Evolutionary conservation across 768 basidiomycete species (phyloP), one percentile per base, ranked within the genome.

Genomic region (Suillus subluteus): DNA sequence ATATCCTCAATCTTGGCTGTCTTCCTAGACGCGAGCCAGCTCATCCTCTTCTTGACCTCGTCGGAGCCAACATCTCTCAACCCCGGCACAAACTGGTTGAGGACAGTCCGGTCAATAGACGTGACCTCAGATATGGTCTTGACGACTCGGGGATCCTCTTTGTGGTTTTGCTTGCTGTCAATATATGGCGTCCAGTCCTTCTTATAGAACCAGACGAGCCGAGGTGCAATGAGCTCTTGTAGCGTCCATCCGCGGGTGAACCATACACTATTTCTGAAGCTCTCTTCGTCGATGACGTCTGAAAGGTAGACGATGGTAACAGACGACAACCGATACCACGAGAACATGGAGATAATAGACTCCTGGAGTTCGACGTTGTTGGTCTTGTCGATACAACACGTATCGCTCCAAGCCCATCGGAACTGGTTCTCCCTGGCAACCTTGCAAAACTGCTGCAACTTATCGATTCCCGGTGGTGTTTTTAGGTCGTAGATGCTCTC

Each of bases 1-100:
- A 56, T 73, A 62, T 78, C 77, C 52, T 77, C 77, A 11, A 61
- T 35, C 23, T 72, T 73, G 44, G 77, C 74, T 43, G 77, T 78
- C 46, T n/a, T 69, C 59, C 77, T 69, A 1, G 61, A 64, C 2
- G 76, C 71, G 63, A 74, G 72, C 77, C 77, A 78, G 12, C 63
- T 65, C 44, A 78, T 32, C 48, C 59, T 73, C 65, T 74, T 73
- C 41, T 75, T 69, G 35, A 73, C 71, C 21, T 73, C 63, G 1
- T 69, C 66, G 38, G 56, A n/a, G 56, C 56, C 56, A 4, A 58
- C 56, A 58, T 58, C n/a, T 26, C 26, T 58, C 44, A 75, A 46
- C 15, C 74, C 74, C 0, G 75, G 73, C 16, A 64, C 68, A 62
- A 75, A 74, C 43, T 73, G 38, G 26, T 68, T 65, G 48, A 76